phyloP scores from a whole-genome alignment of 495 filamentous ascomycete species.

The Neurospora discreta region DNA sequence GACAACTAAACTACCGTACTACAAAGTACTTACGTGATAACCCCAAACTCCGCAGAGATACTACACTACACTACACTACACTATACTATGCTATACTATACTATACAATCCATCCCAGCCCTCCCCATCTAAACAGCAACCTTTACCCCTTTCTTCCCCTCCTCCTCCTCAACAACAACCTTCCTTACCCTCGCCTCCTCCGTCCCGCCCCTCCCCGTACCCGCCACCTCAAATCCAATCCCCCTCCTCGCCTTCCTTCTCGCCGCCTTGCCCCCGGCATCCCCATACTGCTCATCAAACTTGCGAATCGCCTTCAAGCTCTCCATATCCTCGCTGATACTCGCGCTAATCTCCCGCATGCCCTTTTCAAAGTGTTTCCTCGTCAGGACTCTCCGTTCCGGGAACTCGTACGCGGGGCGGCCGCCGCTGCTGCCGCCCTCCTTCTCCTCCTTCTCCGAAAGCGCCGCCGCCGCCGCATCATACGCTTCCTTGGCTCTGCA shows the following conservation, averaged over 20 bases:
- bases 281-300: conserved; percentile 94
- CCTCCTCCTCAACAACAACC: conserved; percentile 2
- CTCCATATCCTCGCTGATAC: conserved; percentile 91
- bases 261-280: conserved; percentile 51
- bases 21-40: background rate
- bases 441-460: background rate
- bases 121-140: background rate
- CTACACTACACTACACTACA: background rate
- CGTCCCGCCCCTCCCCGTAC: conserved; percentile 5
- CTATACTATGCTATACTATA: background rate
- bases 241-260: conserved; percentile 46
- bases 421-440: too few relatives aligned
- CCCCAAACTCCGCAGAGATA: background rate
- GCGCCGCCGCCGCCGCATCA: conserved; percentile 7
- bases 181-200: conserved; percentile 23
- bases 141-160: background rate
- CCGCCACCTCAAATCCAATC: conserved; percentile 55
- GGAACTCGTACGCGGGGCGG: conserved; percentile 44
- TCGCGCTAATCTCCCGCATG: conserved; percentile 81
- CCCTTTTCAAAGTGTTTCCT: conserved; percentile 71
- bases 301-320: conserved; percentile 75
- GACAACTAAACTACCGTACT: background rate
- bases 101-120: background rate
- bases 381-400: conserved; percentile 54
- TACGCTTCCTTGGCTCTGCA: conserved; percentile 41